phyloP scores from a whole-genome alignment of 2,329 filamentous ascomycete species.

The Trichoderma brevicompactum region DNA sequence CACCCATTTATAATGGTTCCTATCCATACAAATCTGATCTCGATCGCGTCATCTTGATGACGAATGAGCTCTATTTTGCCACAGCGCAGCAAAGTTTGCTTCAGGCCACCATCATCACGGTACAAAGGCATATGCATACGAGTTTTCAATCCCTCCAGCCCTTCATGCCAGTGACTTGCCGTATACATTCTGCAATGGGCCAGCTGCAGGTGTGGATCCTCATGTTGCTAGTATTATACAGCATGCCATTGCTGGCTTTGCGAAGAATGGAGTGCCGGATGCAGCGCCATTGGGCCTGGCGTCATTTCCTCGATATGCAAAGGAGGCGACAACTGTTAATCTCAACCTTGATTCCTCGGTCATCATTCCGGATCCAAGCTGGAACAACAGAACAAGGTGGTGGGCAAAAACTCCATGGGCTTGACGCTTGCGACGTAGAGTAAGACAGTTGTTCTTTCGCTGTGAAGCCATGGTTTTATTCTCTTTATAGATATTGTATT shows the following conservation, averaged over 20 bases:
- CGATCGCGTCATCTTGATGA: neutral
- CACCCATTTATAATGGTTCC: neutral
- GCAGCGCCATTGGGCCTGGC: neutral
- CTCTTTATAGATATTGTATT: no score
- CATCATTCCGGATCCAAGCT: neutral
- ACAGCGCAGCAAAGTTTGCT: neutral
- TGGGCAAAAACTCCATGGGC: neutral
- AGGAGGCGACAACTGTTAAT: neutral
- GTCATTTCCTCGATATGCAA: neutral
- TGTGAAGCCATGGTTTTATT: no score
- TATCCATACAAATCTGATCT: neutral
- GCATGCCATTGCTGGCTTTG: slow-evolving; percentile 9
- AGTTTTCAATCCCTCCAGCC: neutral
- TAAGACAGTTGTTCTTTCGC: no score
- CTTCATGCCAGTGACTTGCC: neutral
- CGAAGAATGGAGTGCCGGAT: neutral
- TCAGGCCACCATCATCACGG: neutral
- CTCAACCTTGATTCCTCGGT: neutral
- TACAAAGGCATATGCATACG: neutral
- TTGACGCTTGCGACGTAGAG: neutral
- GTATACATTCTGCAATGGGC: neutral
- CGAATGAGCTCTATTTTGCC: neutral
- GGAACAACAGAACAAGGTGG: neutral
- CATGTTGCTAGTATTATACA: neutral
- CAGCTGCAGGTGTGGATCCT: neutral